These are phyloP conservation scores for Stemphylium vesicarium DNA, from an alignment of 2,329 filamentous ascomycete genomes.

Conservation along the genomic window DNA sequence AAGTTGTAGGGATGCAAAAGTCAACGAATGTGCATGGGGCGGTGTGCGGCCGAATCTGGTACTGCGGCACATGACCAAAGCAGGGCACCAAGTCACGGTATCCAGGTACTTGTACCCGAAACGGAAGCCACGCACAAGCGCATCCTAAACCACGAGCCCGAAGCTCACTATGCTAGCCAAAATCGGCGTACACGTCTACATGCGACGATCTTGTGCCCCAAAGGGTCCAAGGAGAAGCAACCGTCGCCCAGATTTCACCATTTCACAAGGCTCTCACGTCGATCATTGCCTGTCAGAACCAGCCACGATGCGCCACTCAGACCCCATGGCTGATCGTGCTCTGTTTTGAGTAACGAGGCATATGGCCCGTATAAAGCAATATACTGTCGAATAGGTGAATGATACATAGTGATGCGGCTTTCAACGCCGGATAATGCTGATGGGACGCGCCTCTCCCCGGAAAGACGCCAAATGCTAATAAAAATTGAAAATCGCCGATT, in stretches of 20 bases:
- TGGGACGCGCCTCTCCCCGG: background rate
- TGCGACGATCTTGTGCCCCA: background rate
- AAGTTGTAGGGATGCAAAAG: background rate
- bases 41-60: background rate
- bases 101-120: background rate
- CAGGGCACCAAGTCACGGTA: constrained; percentile 4
- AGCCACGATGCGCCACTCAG: constrained; percentile 19
- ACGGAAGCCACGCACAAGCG: constrained; percentile 4
- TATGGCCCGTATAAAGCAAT: constrained; percentile 13
- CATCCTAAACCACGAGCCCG: constrained; percentile 1
- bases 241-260: constrained; percentile 1
- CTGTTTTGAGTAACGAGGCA: constrained; percentile 7
- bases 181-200: background rate
- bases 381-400: constrained; percentile 6
- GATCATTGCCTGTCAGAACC: constrained; percentile 24
- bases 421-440: constrained; percentile 15
- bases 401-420: constrained; percentile 2
- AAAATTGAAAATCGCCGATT: background rate
- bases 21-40: constrained; percentile 1
- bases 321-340: constrained; percentile 17
- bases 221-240: background rate
- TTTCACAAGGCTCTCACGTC: constrained; percentile 12
- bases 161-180: constrained; percentile 1
- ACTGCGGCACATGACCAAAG: background rate
- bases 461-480: constrained; percentile 3